Percentiles rank a stretch among this genome's conserved stretches.
Conservation (phyloP, 2,329 filamentous ascomycete species). For the Pleoardoris graminearum region DNA sequence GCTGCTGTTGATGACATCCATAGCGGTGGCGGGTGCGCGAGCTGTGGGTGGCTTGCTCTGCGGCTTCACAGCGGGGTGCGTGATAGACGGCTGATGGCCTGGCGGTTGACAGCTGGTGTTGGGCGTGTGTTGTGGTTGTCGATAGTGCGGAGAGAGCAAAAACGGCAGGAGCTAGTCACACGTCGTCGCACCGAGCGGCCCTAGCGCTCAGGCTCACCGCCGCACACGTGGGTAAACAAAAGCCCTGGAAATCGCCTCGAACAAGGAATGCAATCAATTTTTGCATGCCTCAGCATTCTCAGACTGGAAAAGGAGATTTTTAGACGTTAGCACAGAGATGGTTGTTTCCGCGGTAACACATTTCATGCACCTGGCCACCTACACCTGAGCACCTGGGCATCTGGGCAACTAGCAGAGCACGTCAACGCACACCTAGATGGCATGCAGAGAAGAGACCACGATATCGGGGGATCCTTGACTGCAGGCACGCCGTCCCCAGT, state of each 20-base stretch:
- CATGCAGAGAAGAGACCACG: not conserved
- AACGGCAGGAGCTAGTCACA: slow-evolving; percentile 6
- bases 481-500: slow-evolving; percentile 14
- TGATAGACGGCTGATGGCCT: not conserved
- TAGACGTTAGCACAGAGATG: too few species aligned
- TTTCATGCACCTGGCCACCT: too few species aligned
- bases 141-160: slow-evolving; percentile 1
- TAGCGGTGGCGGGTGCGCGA: slow-evolving; percentile 41
- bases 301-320: too few species aligned
- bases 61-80: not conserved
- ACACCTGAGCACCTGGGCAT: too few species aligned
- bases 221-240: slow-evolving; percentile 2
- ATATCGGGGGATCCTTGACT: slow-evolving; percentile 27
- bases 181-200: not conserved
- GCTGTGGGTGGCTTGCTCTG: slow-evolving; percentile 17
- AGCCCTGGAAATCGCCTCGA: not conserved
- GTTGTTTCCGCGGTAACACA: too few species aligned
- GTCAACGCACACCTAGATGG: not conserved
- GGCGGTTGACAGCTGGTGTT: not conserved
- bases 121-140: slow-evolving; percentile 5
- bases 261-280: too few species aligned
- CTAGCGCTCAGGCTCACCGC: not conserved
- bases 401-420: not conserved
- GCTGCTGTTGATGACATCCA: slow-evolving; percentile 65
- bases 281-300: too few species aligned